phyloP scores from a whole-genome alignment of 148 eudicot species.

The Tetragonia tetragonoides region DNA sequence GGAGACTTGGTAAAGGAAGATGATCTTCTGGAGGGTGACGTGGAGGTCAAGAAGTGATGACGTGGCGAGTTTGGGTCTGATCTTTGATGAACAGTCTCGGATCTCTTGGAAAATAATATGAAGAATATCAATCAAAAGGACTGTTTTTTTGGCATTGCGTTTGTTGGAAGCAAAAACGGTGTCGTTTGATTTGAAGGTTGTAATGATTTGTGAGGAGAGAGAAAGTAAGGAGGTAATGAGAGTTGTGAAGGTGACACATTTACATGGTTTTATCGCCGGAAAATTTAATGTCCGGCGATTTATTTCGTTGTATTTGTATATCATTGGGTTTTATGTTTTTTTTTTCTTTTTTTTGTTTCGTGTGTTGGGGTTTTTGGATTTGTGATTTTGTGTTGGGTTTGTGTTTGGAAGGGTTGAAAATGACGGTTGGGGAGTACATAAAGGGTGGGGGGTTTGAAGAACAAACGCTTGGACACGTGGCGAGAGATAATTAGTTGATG shows the following conservation, averaged over 20 bases:
- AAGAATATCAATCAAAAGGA: conserved; percentile 46
- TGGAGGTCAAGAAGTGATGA: conserved; percentile 53
- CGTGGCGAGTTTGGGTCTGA: conserved; percentile 14
- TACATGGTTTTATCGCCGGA: conserved; percentile 54
- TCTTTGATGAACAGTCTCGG: conserved; percentile 10
- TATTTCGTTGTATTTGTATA: conserved; percentile 27
- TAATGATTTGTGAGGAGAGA: conserved; percentile 47
- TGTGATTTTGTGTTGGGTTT: not conserved
- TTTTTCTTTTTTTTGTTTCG: not conserved
- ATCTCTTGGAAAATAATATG: conserved; percentile 49
- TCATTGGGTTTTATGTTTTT: conserved; percentile 34
- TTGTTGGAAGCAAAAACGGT: conserved; percentile 35
- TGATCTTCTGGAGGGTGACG: conserved; percentile 59
- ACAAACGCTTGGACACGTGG: conserved; percentile 30
- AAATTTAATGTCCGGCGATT: conserved; percentile 70
- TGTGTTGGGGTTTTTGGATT: conserved; percentile 2
- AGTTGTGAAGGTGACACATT: conserved; percentile 36
- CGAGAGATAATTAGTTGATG: not conserved
- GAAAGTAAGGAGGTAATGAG: conserved; percentile 49
- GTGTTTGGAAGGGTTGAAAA: conserved; percentile 15
- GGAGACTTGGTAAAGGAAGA: conserved; percentile 48
- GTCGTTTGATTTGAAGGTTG: conserved; percentile 27
- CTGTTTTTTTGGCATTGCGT: conserved; percentile 36
- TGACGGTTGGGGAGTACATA: not conserved
- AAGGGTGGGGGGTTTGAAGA: not conserved